Base-by-base conservation (phyloP, 2,329 filamentous ascomycete species). In the Clonostachys solani region DNA sequence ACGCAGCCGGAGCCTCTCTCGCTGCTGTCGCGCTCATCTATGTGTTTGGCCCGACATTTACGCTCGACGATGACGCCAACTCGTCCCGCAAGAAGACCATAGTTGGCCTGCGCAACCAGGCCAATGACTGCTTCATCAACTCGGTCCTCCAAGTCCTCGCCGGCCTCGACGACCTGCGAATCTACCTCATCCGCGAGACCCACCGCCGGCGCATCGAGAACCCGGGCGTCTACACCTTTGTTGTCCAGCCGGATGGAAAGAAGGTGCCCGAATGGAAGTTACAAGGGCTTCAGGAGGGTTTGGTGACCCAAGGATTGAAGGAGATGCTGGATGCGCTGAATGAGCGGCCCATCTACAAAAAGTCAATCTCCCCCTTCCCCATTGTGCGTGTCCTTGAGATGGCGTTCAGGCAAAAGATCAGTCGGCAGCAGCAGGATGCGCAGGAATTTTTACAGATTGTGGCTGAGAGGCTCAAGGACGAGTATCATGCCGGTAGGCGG, bases 81-180 rank as follows among this genome's bases (percentile, higher is more conserved):
- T 80, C 78, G 47, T 70, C 71, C 41, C 84, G 88, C 56, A 94
- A 91, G 68, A 92, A 89, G 62, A 88, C 89, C 49, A 89, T 95
- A 40, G 91, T 97, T 47, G 94, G 94, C 37, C 77, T 97, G 48
- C 76, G 78, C 46, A 99, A 99, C 67, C 84, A 89, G 9, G 94
- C 92, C 56, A 99, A 99, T 68, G 94, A 94, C 67, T 94, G 89
- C 73, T 94, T 92, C 68, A 96, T 97, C 73, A 99, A 99, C 68
- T 96, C 91, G 19, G 87, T 96, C 17, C 80, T 99, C 35, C 94
- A 99, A 71, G 91, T 90, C 8, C 78, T 99, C 40, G 92, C 94
- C 13, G 94, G 94, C 4, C 75, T 97, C 33, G 88, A 87, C 44
- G 91, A 97, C 63, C 74, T 99, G 60, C 85, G 94, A 53, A 69